phyloP scores from a whole-genome alignment of 495 filamentous ascomycete species.

The Xylaria sp. region DNA sequence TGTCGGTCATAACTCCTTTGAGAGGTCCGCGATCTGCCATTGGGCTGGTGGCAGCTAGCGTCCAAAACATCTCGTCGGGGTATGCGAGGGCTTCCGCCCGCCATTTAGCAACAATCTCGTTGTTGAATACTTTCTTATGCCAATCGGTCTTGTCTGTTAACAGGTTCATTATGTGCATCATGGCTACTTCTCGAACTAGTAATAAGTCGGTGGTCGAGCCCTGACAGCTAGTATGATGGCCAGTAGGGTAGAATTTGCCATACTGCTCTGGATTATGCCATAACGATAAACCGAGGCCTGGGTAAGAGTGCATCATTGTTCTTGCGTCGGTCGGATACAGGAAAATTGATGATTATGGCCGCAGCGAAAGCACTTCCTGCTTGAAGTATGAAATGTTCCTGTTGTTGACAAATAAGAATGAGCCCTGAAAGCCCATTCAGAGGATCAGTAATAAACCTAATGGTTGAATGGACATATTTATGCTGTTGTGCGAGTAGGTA shows the following conservation, averaged over 20 bases:
- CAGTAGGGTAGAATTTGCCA: constrained; percentile 15
- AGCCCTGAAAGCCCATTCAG: not conserved
- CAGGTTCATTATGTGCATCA: constrained; percentile 49
- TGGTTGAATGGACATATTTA: not conserved
- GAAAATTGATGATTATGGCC: not conserved
- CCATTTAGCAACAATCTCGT: constrained; percentile 49
- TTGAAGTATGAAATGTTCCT: not conserved
- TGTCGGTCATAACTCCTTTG: constrained; percentile 34
- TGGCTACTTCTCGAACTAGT: constrained; percentile 46
- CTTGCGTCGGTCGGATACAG: not conserved
- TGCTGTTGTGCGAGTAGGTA: not conserved
- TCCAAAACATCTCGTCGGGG: constrained; percentile 39
- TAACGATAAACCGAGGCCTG: constrained; percentile 21
- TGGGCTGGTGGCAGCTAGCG: constrained; percentile 26
- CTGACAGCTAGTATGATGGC: not conserved
- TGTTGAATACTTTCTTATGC: constrained; percentile 64
- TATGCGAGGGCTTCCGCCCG: constrained; percentile 42
- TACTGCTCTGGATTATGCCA: not conserved
- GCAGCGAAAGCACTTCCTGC: not conserved
- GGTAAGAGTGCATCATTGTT: constrained; percentile 18
- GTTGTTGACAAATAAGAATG: not conserved
- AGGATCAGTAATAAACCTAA: not conserved
- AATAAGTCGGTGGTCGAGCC: constrained; percentile 23
- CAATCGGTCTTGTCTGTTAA: constrained; percentile 56
- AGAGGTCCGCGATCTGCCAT: not conserved